Conservation (phyloP, 495 filamentous ascomycete genomes). For the Pyrenula massariospora region DNA sequence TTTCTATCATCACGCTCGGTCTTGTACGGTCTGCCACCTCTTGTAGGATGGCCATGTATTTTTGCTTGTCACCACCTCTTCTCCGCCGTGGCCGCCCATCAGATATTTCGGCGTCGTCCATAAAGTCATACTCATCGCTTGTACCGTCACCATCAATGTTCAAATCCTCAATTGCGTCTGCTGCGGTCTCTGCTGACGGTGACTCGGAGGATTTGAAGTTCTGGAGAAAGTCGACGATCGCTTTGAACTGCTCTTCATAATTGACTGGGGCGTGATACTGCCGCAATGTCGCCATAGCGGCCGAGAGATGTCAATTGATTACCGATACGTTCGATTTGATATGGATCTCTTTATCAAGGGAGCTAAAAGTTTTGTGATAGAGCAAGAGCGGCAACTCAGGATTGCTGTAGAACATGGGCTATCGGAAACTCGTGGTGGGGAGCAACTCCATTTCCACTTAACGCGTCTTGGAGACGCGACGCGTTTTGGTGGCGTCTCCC, state of each 20-base stretch:
- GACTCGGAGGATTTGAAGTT: constrained; percentile 77
- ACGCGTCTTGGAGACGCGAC: constrained; percentile 3
- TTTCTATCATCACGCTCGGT: constrained; percentile 68
- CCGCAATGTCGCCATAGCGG: constrained; percentile 61
- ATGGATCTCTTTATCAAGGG: too few species aligned
- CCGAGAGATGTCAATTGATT: constrained; percentile 10
- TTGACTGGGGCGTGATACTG: constrained; percentile 65
- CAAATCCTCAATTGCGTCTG: constrained; percentile 67
- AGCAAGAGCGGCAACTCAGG: neutral
- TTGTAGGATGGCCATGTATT: constrained; percentile 87
- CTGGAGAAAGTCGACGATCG: constrained; percentile 78
- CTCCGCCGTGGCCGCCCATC: constrained; percentile 26
- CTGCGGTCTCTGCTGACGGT: constrained; percentile 51
- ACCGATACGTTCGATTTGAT: constrained; percentile 4
- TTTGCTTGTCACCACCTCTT: constrained; percentile 49
- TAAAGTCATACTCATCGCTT: constrained; percentile 92
- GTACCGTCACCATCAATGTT: constrained; percentile 77
- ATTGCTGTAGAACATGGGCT: constrained; percentile 3
- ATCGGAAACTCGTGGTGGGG: too few species aligned
- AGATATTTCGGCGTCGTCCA: constrained; percentile 69
- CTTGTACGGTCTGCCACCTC: constrained; percentile 69
- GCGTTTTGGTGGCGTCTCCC: constrained; percentile 6
- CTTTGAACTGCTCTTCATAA: constrained; percentile 75
- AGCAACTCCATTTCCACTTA: constrained; percentile 2
- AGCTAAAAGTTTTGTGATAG: too few species aligned